A percentile compares a stretch with the other conserved stretches of the same genome.
phyloP scores from a whole-genome alignment of 2,329 filamentous ascomycete genomes.

The Huntiella savannae region DNA sequence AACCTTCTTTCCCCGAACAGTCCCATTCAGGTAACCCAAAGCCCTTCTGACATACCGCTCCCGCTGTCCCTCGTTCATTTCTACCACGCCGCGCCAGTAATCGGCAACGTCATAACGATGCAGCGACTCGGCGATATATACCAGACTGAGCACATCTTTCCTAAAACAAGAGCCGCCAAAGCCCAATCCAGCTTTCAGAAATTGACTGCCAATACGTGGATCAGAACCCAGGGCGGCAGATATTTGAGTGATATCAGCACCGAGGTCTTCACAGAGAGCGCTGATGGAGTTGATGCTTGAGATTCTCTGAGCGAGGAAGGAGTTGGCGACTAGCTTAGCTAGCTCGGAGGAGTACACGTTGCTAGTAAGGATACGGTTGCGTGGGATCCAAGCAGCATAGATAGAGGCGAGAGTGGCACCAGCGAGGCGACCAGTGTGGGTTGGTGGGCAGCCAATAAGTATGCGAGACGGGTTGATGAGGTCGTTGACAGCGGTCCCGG shows the following conservation, averaged over 20 bases:
- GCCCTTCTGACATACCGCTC: slow-evolving; percentile 48
- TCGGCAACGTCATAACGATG: slow-evolving; percentile 51
- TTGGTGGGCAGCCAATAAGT: slow-evolving; percentile 50
- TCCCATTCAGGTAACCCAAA: slow-evolving; percentile 48
- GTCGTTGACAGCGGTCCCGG: slow-evolving; percentile 56
- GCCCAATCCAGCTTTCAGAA: slow-evolving; percentile 55
- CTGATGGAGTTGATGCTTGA: slow-evolving; percentile 66
- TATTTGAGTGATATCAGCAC: slow-evolving; percentile 58
- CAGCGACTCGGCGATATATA: slow-evolving; percentile 53
- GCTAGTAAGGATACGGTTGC: slow-evolving; percentile 47
- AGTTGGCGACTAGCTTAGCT: slow-evolving; percentile 61
- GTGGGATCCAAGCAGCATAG: slow-evolving; percentile 53
- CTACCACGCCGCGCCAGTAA: slow-evolving; percentile 57
- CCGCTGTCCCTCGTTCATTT: slow-evolving; percentile 59
- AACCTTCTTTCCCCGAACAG: slow-evolving; percentile 50
- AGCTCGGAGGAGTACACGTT: slow-evolving; percentile 65
- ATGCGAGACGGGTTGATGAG: slow-evolving; percentile 54
- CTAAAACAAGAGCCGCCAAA: slow-evolving; percentile 70
- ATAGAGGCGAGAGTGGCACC: slow-evolving; percentile 44
- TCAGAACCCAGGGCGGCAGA: slow-evolving; percentile 49
- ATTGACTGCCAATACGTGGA: slow-evolving; percentile 50
- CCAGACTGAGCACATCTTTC: slow-evolving; percentile 58
- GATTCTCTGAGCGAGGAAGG: slow-evolving; percentile 63
- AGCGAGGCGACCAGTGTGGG: slow-evolving; percentile 38
- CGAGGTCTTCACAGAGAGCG: slow-evolving; percentile 60